Evolutionary conservation across 2,329 filamentous ascomycete species (phyloP), one percentile per base, ranked within the genome.

Genomic region (Sclerotinia minor): DNA sequence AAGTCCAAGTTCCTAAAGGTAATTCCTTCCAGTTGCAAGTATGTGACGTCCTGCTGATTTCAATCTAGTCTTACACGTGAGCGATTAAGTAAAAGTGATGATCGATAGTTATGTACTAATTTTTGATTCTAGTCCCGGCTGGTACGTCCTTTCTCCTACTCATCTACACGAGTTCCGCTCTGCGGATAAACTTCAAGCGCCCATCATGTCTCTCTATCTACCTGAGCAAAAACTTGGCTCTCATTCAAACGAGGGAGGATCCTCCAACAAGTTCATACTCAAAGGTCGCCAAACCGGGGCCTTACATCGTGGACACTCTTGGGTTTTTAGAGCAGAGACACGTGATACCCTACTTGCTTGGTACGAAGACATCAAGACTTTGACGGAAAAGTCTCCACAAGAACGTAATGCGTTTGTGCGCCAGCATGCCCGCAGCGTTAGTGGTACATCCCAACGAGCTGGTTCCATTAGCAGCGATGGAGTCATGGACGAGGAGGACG

Each of bases 101-200:
- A n/a, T 7, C 8, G 3, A 26, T 11, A 17, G 8, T 32, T 21
- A 53, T 45, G n/a, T 67, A 38, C 64, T 67, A 61, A 67, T 67
- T 35, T 35, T 19, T 24, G 6, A 35, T 45, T 45, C 47, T 61
- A 67, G 64, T 49, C 32, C 64, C 21, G 64, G 64, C 55, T 67
- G 92, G 92, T 97, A 97, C 79, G 93, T 98, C 59, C 83, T 99
- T 73, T 97, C 95, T 74, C 92, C 95, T 21, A 98, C 95, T 67
- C 95, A 99, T 80, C 85, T 99, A 29, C 95, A 99, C 81, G 95
- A 99, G 80, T 99, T 98, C 85, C 97, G 97, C 79, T 97, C 93
- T n/a, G 92, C 93, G 72, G 94, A 98, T 80, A 94, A 94, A 78
- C 90, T 87, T 69, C 92, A 95, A 79, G 89, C 91, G 50, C 95